These are phyloP conservation scores for Coniochaeta ligniaria DNA, from an alignment of 2,329 filamentous ascomycete genomes.

Conservation along the genomic window DNA sequence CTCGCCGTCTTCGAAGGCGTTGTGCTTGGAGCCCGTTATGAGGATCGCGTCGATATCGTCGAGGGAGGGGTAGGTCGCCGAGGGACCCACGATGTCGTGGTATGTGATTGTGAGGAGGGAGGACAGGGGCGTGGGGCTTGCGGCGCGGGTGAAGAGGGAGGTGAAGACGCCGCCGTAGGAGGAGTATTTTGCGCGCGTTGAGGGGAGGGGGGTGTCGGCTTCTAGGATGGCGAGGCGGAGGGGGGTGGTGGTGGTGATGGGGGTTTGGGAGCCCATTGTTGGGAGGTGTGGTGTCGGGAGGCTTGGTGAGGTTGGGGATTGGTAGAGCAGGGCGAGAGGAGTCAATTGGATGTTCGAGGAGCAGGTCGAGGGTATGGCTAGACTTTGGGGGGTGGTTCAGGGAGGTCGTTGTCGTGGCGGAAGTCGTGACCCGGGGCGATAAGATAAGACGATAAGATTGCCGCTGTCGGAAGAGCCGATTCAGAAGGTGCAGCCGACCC, in stretches of 20 bases:
- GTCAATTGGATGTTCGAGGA: not conserved
- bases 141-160: conserved; percentile 48
- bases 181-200: conserved; percentile 57
- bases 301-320: not conserved
- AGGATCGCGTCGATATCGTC: conserved; percentile 75
- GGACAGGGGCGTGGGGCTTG: conserved; percentile 34
- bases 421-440: not conserved
- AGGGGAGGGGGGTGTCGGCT: conserved; percentile 69
- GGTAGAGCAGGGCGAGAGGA: not conserved
- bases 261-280: conserved; percentile 17
- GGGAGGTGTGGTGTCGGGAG: not conserved
- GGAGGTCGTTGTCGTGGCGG: not conserved
- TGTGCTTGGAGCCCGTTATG: conserved; percentile 68
- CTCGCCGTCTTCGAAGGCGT: conserved; percentile 63
- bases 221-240: conserved; percentile 82
- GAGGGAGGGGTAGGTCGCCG: conserved; percentile 58
- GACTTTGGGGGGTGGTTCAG: not conserved
- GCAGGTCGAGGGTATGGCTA: not conserved
- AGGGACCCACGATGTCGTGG: conserved; percentile 63
- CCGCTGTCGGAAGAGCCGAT: not conserved
- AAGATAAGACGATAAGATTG: conserved; percentile 1
- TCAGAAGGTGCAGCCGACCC: not conserved
- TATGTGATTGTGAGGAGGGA: conserved; percentile 50
- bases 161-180: conserved; percentile 68
- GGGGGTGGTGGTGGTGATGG: conserved; percentile 25